Conservation (phyloP, 2,329 filamentous ascomycete species). For the Penicillium sp. region DNA sequence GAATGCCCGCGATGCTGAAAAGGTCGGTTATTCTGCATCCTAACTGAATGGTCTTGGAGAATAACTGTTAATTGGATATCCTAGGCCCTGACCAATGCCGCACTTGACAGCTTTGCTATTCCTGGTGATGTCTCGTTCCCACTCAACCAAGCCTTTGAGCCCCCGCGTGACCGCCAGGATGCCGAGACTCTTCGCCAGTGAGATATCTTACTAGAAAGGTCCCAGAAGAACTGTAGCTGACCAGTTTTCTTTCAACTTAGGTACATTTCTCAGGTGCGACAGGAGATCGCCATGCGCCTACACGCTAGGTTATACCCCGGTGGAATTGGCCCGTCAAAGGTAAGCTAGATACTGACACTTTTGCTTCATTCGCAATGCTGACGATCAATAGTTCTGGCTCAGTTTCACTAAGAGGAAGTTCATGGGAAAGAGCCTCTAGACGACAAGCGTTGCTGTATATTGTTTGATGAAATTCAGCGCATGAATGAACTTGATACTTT, state of each 20-base stretch:
- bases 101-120: slow-evolving; percentile 93
- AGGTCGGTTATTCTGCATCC: slow-evolving; percentile 42
- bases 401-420: slow-evolving; percentile 99
- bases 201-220: slow-evolving; percentile 20
- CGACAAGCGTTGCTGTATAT: slow-evolving; percentile 23
- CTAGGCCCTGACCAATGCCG: slow-evolving; percentile 81
- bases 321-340: slow-evolving; percentile 62
- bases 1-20: slow-evolving; percentile 62
- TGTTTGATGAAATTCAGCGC: slow-evolving; percentile 29
- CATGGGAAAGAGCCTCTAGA: slow-evolving; percentile 86
- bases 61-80: background rate
- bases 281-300: slow-evolving; percentile 80
- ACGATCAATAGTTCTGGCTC: slow-evolving; percentile 78
- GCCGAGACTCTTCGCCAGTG: slow-evolving; percentile 87
- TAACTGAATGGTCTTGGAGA: background rate
- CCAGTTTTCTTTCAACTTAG: slow-evolving; percentile 23
- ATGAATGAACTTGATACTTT: slow-evolving; percentile 20
- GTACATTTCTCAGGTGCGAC: slow-evolving; percentile 78
- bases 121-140: slow-evolving; percentile 92
- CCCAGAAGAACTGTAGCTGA: background rate
- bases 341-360: slow-evolving; percentile 27
- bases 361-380: background rate
- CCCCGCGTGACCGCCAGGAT: slow-evolving; percentile 79
- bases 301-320: slow-evolving; percentile 84
- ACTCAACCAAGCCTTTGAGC: slow-evolving; percentile 93